Evolutionary conservation across 257 asterid genomes (phyloP).

Genomic region (Solanum medicagineum): DNA sequence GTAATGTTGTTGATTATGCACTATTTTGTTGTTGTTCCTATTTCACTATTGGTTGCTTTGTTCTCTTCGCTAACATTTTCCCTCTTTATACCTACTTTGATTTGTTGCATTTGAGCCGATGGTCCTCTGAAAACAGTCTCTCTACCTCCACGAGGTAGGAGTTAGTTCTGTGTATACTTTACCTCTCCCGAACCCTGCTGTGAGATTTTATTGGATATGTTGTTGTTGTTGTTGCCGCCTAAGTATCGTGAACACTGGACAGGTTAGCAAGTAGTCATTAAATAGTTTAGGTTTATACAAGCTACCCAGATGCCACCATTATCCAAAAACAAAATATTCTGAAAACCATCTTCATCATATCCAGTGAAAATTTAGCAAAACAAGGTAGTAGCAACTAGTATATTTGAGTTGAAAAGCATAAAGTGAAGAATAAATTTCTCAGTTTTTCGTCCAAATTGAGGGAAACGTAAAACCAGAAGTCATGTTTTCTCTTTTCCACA

Average conservation of each 20-base stretch:
- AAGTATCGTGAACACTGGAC: not conserved
- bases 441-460: not conserved
- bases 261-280: not conserved
- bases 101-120: not conserved
- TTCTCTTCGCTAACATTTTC: no score
- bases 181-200: not conserved
- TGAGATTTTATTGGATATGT: not conserved
- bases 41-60: no score
- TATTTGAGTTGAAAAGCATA: not conserved
- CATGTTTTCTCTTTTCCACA: not conserved
- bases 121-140: not conserved
- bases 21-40: no score
- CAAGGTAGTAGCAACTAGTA: not conserved
- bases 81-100: not conserved
- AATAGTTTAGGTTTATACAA: not conserved
- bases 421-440: not conserved
- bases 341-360: not conserved
- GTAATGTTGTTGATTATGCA: no score
- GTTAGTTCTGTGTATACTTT: not conserved
- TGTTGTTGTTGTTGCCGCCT: not conserved
- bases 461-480: not conserved
- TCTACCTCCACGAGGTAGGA: not conserved
- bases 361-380: not conserved
- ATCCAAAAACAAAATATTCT: not conserved
- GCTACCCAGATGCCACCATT: not conserved